A percentile compares a stretch with the other conserved stretches of the same genome.
phyloP scores from a whole-genome alignment of 1,284 basidiomycete genomes.

The Grifola frondosa region DNA sequence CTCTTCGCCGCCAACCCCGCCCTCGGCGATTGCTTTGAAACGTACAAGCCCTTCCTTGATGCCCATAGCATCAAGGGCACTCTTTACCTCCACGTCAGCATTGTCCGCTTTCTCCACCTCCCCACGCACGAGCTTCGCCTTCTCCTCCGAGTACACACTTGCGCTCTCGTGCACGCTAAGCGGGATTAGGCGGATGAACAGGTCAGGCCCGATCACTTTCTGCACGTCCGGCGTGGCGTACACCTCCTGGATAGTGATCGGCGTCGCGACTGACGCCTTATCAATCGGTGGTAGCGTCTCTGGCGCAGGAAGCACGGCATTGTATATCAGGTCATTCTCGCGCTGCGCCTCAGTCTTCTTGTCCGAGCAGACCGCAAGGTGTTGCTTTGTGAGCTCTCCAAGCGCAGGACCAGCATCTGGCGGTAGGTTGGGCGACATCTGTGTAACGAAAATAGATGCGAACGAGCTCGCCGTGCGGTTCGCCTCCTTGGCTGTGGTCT shows the following conservation, averaged over 20 bases:
- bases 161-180: slow-evolving; percentile 96
- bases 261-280: slow-evolving; percentile 31
- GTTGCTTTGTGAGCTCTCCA: slow-evolving; percentile 81
- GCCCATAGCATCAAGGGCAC: slow-evolving; percentile 81
- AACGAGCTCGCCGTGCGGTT: slow-evolving; percentile 71
- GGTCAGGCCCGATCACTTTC: slow-evolving; percentile 90
- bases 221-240: slow-evolving; percentile 92
- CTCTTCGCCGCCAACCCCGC: slow-evolving; percentile 62
- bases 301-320: slow-evolving; percentile 84
- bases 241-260: slow-evolving; percentile 71
- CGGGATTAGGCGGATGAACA: slow-evolving; percentile 88
- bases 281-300: slow-evolving; percentile 68
- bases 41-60: slow-evolving; percentile 76
- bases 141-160: slow-evolving; percentile 97
- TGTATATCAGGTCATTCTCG: slow-evolving; percentile 98
- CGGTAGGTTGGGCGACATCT: slow-evolving; percentile 82
- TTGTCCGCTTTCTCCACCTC: slow-evolving; percentile 88
- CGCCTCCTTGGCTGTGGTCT: slow-evolving; percentile 85
- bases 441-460: slow-evolving; percentile 68
- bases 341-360: slow-evolving; percentile 75
- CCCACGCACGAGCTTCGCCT: slow-evolving; percentile 90
- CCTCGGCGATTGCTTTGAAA: slow-evolving; percentile 78
- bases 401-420: slow-evolving; percentile 82
- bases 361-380: slow-evolving; percentile 77
- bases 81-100: slow-evolving; percentile 79